Conservation (phyloP, 148 eudicot species). For the Chenopodium berlandieri region DNA sequence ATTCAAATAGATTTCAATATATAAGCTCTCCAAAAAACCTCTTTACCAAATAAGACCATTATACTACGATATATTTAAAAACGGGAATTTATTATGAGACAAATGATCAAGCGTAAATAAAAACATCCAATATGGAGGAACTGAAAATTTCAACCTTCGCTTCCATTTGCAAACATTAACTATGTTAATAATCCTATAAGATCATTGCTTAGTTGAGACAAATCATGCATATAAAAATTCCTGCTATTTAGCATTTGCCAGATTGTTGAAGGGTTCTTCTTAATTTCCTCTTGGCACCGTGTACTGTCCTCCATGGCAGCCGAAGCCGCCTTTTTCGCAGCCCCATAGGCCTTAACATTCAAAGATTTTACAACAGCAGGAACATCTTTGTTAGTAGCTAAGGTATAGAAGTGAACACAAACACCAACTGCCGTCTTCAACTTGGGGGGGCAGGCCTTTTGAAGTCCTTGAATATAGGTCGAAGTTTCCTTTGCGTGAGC, state of each 20-base stretch:
- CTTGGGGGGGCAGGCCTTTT: not conserved
- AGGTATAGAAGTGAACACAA: constrained; percentile 10
- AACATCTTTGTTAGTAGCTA: constrained; percentile 12
- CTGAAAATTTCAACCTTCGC: not conserved
- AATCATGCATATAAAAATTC: constrained; percentile 20
- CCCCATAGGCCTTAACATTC: constrained; percentile 16
- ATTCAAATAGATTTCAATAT: too few relatives aligned
- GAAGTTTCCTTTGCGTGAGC: constrained; percentile 6
- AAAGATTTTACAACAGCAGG: constrained; percentile 8
- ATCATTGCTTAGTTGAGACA: constrained; percentile 23
- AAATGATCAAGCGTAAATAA: not conserved
- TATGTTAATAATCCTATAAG: constrained; percentile 21
- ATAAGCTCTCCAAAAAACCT: too few relatives aligned
- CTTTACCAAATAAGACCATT: too few relatives aligned
- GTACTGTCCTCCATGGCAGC: constrained; percentile 15
- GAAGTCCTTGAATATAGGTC: constrained; percentile 9
- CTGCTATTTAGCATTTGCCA: not conserved
- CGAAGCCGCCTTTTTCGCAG: constrained; percentile 1
- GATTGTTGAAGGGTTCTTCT: constrained; percentile 21
- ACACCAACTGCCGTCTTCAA: not conserved
- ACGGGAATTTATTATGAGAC: not conserved
- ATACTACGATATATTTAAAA: not conserved
- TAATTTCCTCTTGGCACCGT: constrained; percentile 13
- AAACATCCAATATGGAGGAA: not conserved
- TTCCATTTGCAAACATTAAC: not conserved